Percentiles rank a stretch among this genome's conserved stretches.
phyloP scores from a whole-genome alignment of 768 basidiomycete species.

The Trametes villosa region DNA sequence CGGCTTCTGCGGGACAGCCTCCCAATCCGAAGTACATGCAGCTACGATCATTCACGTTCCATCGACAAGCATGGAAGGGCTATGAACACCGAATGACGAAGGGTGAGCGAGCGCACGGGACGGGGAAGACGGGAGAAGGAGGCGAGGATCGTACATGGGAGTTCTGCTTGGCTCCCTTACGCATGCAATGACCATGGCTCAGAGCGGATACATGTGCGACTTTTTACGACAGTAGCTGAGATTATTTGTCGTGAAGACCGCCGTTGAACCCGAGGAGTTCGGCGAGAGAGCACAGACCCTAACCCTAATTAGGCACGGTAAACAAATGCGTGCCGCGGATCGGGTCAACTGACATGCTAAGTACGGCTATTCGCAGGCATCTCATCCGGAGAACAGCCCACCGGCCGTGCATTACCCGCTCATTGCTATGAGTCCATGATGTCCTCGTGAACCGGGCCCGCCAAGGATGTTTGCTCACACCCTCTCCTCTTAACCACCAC shows the following conservation, averaged over 20 bases:
- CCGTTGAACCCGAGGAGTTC: no score
- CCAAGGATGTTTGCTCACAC: background rate
- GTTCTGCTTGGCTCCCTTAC: slow-evolving; percentile 75
- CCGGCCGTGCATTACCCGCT: background rate
- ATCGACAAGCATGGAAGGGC: slow-evolving; percentile 70
- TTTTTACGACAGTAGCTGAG: no score
- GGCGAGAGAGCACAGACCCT: slow-evolving; percentile 7
- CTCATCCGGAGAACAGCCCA: background rate
- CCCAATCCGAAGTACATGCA: slow-evolving; percentile 72
- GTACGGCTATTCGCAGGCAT: background rate
- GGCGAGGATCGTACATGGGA: slow-evolving; percentile 91
- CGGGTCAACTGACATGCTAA: slow-evolving; percentile 6
- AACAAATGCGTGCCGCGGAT: background rate
- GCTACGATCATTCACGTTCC: slow-evolving; percentile 81
- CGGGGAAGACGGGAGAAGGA: slow-evolving; percentile 68
- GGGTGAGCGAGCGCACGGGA: slow-evolving; percentile 73
- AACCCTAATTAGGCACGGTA: background rate
- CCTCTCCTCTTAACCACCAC: background rate
- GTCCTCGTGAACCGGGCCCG: background rate
- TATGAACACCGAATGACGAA: slow-evolving; percentile 97
- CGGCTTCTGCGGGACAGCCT: slow-evolving; percentile 46
- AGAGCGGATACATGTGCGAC: no score
- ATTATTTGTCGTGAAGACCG: no score
- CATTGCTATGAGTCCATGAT: background rate
- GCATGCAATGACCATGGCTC: no score